Evolutionary conservation across 2,329 filamentous ascomycete genomes (phyloP), one percentile per base, ranked within the genome.

Genomic region (Bipolaris gigantea): DNA sequence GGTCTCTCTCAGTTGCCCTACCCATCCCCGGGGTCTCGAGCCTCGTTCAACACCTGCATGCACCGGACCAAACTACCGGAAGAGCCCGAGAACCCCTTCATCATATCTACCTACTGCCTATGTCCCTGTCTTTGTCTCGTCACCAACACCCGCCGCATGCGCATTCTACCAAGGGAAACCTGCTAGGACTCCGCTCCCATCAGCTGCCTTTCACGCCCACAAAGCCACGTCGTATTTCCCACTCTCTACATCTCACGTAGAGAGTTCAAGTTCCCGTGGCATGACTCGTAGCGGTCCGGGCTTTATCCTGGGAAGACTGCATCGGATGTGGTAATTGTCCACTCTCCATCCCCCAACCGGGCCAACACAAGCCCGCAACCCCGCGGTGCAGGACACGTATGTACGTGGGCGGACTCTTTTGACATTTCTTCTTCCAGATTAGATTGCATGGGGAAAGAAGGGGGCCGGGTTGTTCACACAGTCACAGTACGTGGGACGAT

Each of bases 281-380:
- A 15, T 25, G 50, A 48, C 42, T 48, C 49, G 42, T 38, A 16
- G 50, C 50, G 40, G 16, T 30, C 18, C 34, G 39, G 18, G 23
- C 42, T 21, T 32, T 23, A 38, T 38, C 44, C 44, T 48, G 27
- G 50, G 18, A 53, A 53, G 25, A 30, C 38, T 53, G 50, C 50
- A 48, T 38, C 38, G 50, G 44, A 35, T 30, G 30, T 40, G n/a
- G 15, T 40, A 40, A 40, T 40, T 15, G 10, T 40, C 38, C 21
- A 15, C 38, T 25, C 38, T 7, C 21, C 19, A n/a, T 21, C 38
- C 38, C 21, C 38, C 19, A 25, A 38, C 44, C 36, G 33, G 44
- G 40, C 16, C 13, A 48, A 27, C 8, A 15, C 38, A 33, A 47
- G 36, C 4, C 45, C 32, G 23, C 15, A 27, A 35, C 15, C 36